A percentile compares a stretch with the other conserved stretches of the same genome.
These are phyloP conservation scores for Ophiostoma novo-ulmi DNA, from an alignment of 2,329 filamentous ascomycete species.

Conservation along the genomic window DNA sequence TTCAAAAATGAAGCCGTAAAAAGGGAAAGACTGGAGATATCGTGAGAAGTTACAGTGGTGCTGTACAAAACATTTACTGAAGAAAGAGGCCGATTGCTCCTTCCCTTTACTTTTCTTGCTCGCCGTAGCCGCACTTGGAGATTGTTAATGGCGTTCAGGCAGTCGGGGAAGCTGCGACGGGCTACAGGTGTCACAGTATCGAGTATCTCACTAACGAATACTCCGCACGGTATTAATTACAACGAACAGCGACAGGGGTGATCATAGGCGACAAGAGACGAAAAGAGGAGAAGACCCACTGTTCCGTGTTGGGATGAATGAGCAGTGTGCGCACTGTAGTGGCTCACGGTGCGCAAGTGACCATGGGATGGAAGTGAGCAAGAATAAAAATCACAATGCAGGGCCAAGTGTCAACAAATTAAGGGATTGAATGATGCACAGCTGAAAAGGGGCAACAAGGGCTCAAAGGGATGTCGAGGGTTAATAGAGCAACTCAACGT, in stretches of 20 bases:
- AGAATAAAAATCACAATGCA: too few species aligned
- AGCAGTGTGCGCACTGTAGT: neutral
- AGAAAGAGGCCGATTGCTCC: neutral
- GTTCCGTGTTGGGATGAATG: neutral
- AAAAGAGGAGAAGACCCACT: slow-evolving; percentile 3
- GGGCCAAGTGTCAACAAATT: too few species aligned
- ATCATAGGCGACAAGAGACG: neutral
- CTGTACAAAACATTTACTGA: neutral
- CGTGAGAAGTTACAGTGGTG: neutral
- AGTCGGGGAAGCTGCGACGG: slow-evolving; percentile 7
- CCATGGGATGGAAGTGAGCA: too few species aligned
- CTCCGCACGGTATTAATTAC: neutral
- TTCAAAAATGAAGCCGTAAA: neutral
- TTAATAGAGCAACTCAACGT: neutral
- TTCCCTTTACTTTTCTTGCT: neutral
- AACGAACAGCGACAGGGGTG: neutral
- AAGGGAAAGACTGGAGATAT: neutral
- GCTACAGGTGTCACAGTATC: slow-evolving; percentile 1
- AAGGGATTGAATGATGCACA: too few species aligned
- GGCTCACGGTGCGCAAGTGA: neutral
- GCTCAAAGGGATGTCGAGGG: neutral
- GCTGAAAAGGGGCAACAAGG: too few species aligned
- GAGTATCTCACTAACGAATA: neutral
- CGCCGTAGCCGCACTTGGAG: neutral
- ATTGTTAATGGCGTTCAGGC: neutral